A percentile compares a stretch with the other conserved stretches of the same genome.
phyloP scores from a whole-genome alignment of 2,329 filamentous ascomycete species.

The Rhinocladiella similis region DNA sequence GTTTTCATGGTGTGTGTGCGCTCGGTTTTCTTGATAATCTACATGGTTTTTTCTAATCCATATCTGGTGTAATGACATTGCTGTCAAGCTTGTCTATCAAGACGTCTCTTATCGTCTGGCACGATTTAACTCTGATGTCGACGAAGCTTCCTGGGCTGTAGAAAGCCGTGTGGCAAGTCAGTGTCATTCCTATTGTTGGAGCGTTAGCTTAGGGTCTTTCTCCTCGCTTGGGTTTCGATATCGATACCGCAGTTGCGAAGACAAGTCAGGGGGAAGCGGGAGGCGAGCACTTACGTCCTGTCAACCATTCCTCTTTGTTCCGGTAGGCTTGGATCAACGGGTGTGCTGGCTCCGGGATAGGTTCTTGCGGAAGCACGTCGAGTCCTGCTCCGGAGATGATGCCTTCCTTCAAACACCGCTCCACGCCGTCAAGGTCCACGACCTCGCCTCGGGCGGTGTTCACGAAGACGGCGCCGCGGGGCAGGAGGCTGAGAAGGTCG shows the following conservation, averaged over 20 bases:
- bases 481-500: slow-evolving; percentile 56
- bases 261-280: neutral
- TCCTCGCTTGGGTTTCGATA: no score
- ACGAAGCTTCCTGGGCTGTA: slow-evolving; percentile 29
- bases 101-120: slow-evolving; percentile 28
- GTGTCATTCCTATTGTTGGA: slow-evolving; percentile 7
- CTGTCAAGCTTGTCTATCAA: slow-evolving; percentile 25
- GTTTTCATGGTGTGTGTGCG: no score
- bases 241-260: no score
- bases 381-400: slow-evolving; percentile 26
- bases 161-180: slow-evolving; percentile 29
- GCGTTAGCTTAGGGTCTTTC: neutral
- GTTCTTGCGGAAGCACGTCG: slow-evolving; percentile 28
- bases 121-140: slow-evolving; percentile 26
- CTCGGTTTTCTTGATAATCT: neutral
- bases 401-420: slow-evolving; percentile 22
- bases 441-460: slow-evolving; percentile 69
- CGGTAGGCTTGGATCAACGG: slow-evolving; percentile 27
- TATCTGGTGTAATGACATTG: slow-evolving; percentile 28
- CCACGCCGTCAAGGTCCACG: slow-evolving; percentile 59
- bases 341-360: slow-evolving; percentile 26
- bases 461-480: slow-evolving; percentile 61
- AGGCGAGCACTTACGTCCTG: slow-evolving; percentile 11
- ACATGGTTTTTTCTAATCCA: slow-evolving; percentile 18
- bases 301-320: slow-evolving; percentile 25